Evolutionary conservation across 2,329 filamentous ascomycete species (phyloP).

Genomic region (Neopestalotiopsis sp.): DNA sequence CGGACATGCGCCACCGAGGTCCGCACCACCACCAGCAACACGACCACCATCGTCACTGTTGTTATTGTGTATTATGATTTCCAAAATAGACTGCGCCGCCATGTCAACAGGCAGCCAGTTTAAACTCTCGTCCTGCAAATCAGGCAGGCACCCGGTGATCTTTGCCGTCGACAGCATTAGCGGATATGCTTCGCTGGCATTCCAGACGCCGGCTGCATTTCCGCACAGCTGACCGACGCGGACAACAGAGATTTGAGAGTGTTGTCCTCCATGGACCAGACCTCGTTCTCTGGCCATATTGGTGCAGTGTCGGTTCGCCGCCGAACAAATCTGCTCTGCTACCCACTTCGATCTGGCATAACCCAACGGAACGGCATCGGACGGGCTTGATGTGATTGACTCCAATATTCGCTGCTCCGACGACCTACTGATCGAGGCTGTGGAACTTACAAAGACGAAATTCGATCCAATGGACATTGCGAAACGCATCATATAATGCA

Average conservation of each 20-base stretch:
- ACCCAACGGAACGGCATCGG: slow-evolving; percentile 51
- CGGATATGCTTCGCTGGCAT: slow-evolving; percentile 52
- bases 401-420: slow-evolving; percentile 43
- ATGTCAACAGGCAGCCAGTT: slow-evolving; percentile 53
- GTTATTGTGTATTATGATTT: slow-evolving; percentile 32
- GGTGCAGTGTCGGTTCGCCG: slow-evolving; percentile 34
- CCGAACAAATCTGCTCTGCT: slow-evolving; percentile 56
- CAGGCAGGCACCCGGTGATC: slow-evolving; percentile 43
- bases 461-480: slow-evolving; percentile 28
- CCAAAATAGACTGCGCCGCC: slow-evolving; percentile 46
- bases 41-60: slow-evolving; percentile 22
- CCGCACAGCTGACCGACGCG: slow-evolving; percentile 53
- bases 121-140: slow-evolving; percentile 40
- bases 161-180: slow-evolving; percentile 49
- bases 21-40: slow-evolving; percentile 20
- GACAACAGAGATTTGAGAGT: slow-evolving; percentile 42
- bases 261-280: slow-evolving; percentile 20
- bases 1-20: slow-evolving; percentile 24
- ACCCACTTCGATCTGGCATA: slow-evolving; percentile 65
- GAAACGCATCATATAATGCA: slow-evolving; percentile 54
- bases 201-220: slow-evolving; percentile 47
- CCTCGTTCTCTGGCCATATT: slow-evolving; percentile 8
- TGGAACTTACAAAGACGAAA: slow-evolving; percentile 34
- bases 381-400: slow-evolving; percentile 42
- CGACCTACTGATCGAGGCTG: slow-evolving; percentile 24